Evolutionary conservation across 2,329 filamentous ascomycete genomes (phyloP), one percentile per base, ranked within the genome.

Genomic region (Pestalotiopsis sp.): DNA sequence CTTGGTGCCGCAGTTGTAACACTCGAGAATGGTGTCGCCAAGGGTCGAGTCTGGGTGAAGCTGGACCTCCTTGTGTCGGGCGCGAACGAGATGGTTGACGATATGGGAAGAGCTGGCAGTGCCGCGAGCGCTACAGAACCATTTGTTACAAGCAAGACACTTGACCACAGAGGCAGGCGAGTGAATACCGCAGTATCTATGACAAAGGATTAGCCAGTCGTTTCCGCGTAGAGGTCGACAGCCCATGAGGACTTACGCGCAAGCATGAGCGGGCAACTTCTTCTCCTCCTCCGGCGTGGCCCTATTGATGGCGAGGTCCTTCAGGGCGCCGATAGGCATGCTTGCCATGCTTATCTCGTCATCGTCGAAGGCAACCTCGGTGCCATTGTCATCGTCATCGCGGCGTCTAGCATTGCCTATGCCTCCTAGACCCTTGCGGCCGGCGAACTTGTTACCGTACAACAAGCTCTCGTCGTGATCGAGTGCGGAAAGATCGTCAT

Each of bases 1-100:
- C 84, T 98, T 98, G n/a, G 94, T 98, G 61, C 95, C 96, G 81
- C 96, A 99, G 82, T 98, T 98, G 85, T 99, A 99, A 83, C 96
- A 99, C 84, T 99, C 96, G 71, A 99, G 88, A 49, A 97, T 93
- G 0, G 96, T 99, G 79, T 99, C 97, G 72, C 96, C 96, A 12
- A 99, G 90, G 7, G 94, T 91, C 20, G 96, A 98, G 74, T 92
- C 91, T 7, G 96, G 95, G 80, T 99, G 96, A 67, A 99, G 90
- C 81, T 98, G 95, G 66, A 99, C 96, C 83, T 99, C 97, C 86
- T 98, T 99, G 85, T 99, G 96, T 72, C 96, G 92, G 72, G 97
- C 95, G 77, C 97, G 93, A 70, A 99, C 96, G 41, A 99, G 90
- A 79, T 99, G 96, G 80, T 98, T 98, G 83, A 99, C 94, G 75